Base-by-base conservation (phyloP, 2,329 filamentous ascomycete genomes). In the Phaeosphaeria sp. region DNA sequence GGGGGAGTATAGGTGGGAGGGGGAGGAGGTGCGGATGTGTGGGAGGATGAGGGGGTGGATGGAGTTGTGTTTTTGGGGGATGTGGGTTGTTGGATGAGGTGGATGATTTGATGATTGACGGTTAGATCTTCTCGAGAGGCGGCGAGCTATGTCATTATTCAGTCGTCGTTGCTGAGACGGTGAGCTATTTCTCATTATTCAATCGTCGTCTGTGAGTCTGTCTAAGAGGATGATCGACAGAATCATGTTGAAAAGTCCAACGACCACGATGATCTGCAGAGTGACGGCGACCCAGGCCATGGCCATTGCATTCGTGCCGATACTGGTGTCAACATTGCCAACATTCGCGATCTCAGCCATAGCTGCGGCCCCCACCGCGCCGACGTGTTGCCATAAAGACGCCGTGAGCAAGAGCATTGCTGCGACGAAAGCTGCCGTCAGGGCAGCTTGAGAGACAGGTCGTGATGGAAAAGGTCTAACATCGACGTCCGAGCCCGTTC, bases 261-360 rank as follows among this genome's bases (percentile, higher is more conserved):
- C 25, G 4, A 22, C 18, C 17, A 17, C 24, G 17, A 21, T 48
- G 20, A 18, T n/a, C 9, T 33, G 22, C 17, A 48, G 25, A 33
- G 17, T 13, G 15, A 33, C 17, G 9, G 45, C 45, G 6, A 33
- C 6, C 45, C 25, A 48, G 2, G 25, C 45, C 25, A 48, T 48
- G 17, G 20, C 18, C 22, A 97, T 97, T 51, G 94, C 93, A 36
- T 88, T 90, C 27, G 91, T 91, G n/a, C 92, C 92, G 6, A 96
- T 91, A 24, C 91, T 91, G 55, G 88, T 91, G 74, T 83, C 86
- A 53, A 96, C 90, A 65, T 88, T 91, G 43, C 92, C 92, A 74
- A 96, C 96, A 44, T 89, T 92, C 66, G 96, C 86, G 69, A 94
- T 91, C 80, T 95, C 90, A 0, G 93, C 91, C 65, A 97, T 93